phyloP scores from a whole-genome alignment of 371 early-diverging fungal species.

The Lichtheimia ramosa region DNA sequence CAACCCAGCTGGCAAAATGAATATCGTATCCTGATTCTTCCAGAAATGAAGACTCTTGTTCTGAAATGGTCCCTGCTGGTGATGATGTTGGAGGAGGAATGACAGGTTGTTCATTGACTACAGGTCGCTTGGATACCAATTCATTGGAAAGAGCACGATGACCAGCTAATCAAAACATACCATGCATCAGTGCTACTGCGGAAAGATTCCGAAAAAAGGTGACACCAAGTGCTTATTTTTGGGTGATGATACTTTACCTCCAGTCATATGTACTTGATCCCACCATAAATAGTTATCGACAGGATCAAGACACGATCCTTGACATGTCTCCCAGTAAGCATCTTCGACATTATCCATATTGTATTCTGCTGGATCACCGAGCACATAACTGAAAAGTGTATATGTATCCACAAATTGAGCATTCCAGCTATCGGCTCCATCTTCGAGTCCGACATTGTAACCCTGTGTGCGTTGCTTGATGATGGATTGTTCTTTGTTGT shows the following conservation, averaged over 20 bases:
- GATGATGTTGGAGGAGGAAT: neutral
- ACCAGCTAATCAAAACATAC: neutral
- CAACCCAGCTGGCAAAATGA: slow-evolving; percentile 4
- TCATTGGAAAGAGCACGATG: slow-evolving; percentile 8
- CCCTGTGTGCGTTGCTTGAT: slow-evolving; percentile 29
- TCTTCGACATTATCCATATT: slow-evolving; percentile 34
- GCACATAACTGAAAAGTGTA: slow-evolving; percentile 27
- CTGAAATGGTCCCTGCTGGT: neutral
- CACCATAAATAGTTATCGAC: slow-evolving; percentile 45
- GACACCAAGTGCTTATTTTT: no score
- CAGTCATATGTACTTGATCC: slow-evolving; percentile 42
- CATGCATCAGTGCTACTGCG: neutral
- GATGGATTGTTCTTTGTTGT: slow-evolving; percentile 8
- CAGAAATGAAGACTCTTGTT: neutral
- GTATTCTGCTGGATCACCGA: slow-evolving; percentile 33
- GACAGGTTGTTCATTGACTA: neutral
- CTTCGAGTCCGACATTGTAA: slow-evolving; percentile 40
- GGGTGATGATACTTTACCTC: slow-evolving; percentile 12
- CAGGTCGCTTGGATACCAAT: neutral
- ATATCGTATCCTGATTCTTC: neutral
- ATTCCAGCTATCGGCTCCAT: slow-evolving; percentile 25
- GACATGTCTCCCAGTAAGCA: slow-evolving; percentile 50
- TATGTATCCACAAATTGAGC: slow-evolving; percentile 31
- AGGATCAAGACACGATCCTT: slow-evolving; percentile 31
- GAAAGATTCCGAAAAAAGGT: no score